Evolutionary conservation across 2,329 filamentous ascomycete genomes (phyloP), one percentile per base, ranked within the genome.

Genomic region (Aspergillus texensis): DNA sequence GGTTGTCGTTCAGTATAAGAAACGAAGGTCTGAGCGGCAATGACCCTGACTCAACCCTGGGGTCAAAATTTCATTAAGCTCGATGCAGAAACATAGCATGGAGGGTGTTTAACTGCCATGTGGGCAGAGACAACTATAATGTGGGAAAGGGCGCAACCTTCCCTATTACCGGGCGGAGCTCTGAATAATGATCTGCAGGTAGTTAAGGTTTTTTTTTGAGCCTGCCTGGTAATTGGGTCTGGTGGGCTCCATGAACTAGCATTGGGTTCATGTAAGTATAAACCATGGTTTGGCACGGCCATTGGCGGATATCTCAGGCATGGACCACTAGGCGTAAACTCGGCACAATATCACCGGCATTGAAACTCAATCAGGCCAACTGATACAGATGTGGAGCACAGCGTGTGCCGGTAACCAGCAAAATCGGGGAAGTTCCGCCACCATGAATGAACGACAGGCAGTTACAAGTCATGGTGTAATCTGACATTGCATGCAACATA

Each of bases 361-460:
- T 16, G 11, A 24, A 36, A 55, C 32, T 55, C 52, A 55, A 55
- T 36, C n/a, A 36, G 32, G 52, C 14, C 32, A 39, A 39, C 52
- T 55, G 32, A 28, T 55, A 39, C 52, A 39, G n/a, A 11, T 55
- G 52, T 55, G 52, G 52, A 55, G 32, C 52, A 55, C 32, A 21
- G 6, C 5, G 11, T 24, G n/a, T 54, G 30, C 30, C 30, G 26
- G 26, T 9, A 50, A 14, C n/a, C 46, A 50, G 14, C 32, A 24
- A 36, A 54, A 30, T 36, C 32, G 52, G 52, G 12, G 34, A 55
- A 55, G 52, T 55, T 39, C 52, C 52, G 52, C 36, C 24, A 10
- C 52, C 52, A 24, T 8, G 30, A 30, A 54, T 36, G 52, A 39
- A 4, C 24, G 52, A 39, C 52, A 41, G n/a, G 52, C 16, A n/a